phyloP scores from a whole-genome alignment of 352 stramenopile genomes.

The Phytophthora meadii region DNA sequence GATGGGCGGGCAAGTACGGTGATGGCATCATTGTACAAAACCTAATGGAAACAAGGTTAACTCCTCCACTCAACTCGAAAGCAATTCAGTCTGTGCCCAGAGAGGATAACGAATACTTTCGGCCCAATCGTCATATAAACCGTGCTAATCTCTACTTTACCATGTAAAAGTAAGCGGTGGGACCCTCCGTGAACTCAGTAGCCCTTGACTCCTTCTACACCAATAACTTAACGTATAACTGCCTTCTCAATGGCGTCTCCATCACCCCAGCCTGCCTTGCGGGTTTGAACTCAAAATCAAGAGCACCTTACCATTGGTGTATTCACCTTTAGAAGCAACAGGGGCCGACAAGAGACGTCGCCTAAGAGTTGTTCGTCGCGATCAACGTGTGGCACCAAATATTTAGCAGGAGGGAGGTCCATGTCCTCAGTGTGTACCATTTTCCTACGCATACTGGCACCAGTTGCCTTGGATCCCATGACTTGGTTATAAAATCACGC shows the following conservation, averaged over 20 bases:
- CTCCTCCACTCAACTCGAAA: too few species aligned
- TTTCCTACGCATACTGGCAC: background rate
- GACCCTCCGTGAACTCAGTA: background rate
- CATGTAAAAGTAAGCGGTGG: conserved; percentile 9
- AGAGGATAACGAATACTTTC: conserved; percentile 28
- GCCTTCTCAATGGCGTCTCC: conserved; percentile 5
- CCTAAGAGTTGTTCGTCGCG: too few species aligned
- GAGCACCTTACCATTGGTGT: too few species aligned
- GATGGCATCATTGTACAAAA: conserved; percentile 17
- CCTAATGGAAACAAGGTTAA: conserved; percentile 4
- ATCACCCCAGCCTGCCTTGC: conserved; percentile 22
- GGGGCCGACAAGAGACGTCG: too few species aligned
- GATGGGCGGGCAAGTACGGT: conserved; percentile 2
- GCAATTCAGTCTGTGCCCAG: conserved; percentile 11
- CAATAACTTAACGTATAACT: conserved; percentile 14
- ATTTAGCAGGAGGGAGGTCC: too few species aligned
- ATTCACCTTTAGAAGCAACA: too few species aligned
- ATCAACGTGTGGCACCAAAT: too few species aligned
- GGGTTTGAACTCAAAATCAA: too few species aligned
- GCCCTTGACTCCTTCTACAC: conserved; percentile 24
- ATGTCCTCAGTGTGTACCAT: too few species aligned
- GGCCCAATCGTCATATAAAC: conserved; percentile 20
- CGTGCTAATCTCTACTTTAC: conserved; percentile 12
- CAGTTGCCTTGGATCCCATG: background rate
- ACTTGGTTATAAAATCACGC: background rate